Percentiles rank a stretch among this genome's conserved stretches.
Evolutionary conservation across 2,329 filamentous ascomycete genomes (phyloP).

Genomic region (Sporothrix pseudoabietina): DNA sequence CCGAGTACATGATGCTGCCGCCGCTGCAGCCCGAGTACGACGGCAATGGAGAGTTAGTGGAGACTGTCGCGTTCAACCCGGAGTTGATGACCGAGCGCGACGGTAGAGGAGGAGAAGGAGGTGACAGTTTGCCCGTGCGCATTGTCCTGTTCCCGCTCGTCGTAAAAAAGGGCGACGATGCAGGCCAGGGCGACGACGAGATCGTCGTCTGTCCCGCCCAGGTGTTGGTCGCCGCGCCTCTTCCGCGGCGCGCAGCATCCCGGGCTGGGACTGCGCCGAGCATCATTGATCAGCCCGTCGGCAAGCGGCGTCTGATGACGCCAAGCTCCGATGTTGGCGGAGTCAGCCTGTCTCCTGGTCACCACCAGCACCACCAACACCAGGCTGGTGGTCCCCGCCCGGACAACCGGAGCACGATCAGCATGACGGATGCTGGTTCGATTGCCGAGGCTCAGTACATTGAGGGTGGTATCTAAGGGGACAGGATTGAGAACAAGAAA

Average conservation of each 20-base stretch:
- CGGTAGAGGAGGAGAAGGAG: conserved; percentile 59
- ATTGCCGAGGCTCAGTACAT: conserved; percentile 26
- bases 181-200: conserved; percentile 85
- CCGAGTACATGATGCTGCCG: conserved; percentile 98
- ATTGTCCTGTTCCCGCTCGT: conserved; percentile 95
- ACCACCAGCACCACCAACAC: conserved; percentile 30
- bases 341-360: conserved; percentile 40
- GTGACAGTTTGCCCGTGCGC: conserved; percentile 73
- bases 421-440: conserved; percentile 39
- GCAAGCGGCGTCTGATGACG: conserved; percentile 44
- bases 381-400: conserved; percentile 47
- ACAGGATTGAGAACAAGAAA: not conserved
- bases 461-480: conserved; percentile 20
- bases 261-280: conserved; percentile 36
- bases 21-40: conserved; percentile 95
- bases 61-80: conserved; percentile 89
- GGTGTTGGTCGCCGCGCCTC: conserved; percentile 71
- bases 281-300: conserved; percentile 1
- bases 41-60: conserved; percentile 82
- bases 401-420: conserved; percentile 43
- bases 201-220: conserved; percentile 95
- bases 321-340: conserved; percentile 58
- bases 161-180: conserved; percentile 91
- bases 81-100: conserved; percentile 87
- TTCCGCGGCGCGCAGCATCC: conserved; percentile 37